Percentiles rank a stretch among this genome's conserved stretches.
Evolutionary conservation across 1,284 basidiomycete species (phyloP).

Genomic region (Apiotrichum brassicae): DNA sequence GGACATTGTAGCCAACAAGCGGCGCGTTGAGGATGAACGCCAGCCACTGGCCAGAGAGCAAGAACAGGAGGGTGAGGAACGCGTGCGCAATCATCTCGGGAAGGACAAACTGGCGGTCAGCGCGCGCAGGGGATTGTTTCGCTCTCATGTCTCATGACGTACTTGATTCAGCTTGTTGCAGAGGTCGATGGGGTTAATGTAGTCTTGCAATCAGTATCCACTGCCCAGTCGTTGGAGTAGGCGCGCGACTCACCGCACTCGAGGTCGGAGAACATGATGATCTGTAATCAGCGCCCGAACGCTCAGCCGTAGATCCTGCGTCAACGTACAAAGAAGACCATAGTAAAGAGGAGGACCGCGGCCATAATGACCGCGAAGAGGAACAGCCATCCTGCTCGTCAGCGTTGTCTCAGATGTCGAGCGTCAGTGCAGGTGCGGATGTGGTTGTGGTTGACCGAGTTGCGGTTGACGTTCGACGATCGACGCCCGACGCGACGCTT

Average conservation of each 20-base stretch:
- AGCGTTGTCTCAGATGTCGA: not conserved
- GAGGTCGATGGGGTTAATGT: slow-evolving; percentile 99
- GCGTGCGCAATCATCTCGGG: slow-evolving; percentile 95
- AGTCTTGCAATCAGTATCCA: slow-evolving; percentile 52
- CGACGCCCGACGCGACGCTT: too few species aligned
- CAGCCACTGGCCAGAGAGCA: slow-evolving; percentile 92
- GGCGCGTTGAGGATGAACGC: slow-evolving; percentile 90
- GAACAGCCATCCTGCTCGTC: slow-evolving; percentile 78
- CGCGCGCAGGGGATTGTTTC: slow-evolving; percentile 10
- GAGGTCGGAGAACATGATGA: slow-evolving; percentile 99
- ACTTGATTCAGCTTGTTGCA: slow-evolving; percentile 99
- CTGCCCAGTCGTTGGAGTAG: not conserved
- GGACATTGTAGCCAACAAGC: slow-evolving; percentile 82
- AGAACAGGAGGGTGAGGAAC: slow-evolving; percentile 77
- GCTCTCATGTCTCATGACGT: not conserved
- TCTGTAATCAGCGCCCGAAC: slow-evolving; percentile 52
- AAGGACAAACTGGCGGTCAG: slow-evolving; percentile 71
- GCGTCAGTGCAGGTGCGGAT: too few species aligned
- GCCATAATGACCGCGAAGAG: slow-evolving; percentile 88
- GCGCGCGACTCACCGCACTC: slow-evolving; percentile 59
- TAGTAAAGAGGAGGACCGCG: slow-evolving; percentile 87
- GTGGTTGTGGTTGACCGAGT: too few species aligned
- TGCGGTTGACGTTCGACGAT: too few species aligned
- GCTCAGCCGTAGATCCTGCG: not conserved
- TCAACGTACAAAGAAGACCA: slow-evolving; percentile 90